Evolutionary conservation across 352 stramenopile genomes (phyloP).

Genomic region (Plasmopara viticola): DNA sequence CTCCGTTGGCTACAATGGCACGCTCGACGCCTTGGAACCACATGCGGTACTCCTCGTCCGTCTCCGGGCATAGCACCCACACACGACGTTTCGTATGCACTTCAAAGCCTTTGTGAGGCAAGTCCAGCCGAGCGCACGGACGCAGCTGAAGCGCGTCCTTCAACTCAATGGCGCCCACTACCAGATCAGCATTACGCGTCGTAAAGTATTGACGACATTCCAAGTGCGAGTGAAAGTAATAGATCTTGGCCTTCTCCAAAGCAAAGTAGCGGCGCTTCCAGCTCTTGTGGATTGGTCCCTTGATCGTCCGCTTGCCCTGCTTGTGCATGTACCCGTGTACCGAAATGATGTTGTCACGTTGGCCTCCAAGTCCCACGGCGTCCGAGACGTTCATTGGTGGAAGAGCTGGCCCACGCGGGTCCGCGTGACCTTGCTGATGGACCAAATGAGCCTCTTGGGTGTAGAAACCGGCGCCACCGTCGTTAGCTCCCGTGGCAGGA

Average conservation of each 20-base stretch:
- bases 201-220: conserved; percentile 86
- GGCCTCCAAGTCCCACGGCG: conserved; percentile 41
- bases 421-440: conserved; percentile 52
- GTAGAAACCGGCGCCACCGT: conserved; percentile 40
- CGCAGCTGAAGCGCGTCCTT: conserved; percentile 83
- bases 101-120: conserved; percentile 79
- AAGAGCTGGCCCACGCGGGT: conserved; percentile 54
- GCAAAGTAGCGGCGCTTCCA: conserved; percentile 86
- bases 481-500: conserved; percentile 41
- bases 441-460: conserved; percentile 44
- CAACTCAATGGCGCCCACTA: conserved; percentile 74
- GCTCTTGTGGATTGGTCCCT: conserved; percentile 81
- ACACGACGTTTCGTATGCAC: conserved; percentile 81
- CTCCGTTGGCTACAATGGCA: conserved; percentile 63
- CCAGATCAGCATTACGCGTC: conserved; percentile 72
- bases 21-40: conserved; percentile 82
- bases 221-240: conserved; percentile 83
- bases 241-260: conserved; percentile 84
- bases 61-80: conserved; percentile 82
- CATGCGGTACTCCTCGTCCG: conserved; percentile 81
- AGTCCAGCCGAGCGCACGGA: conserved; percentile 67
- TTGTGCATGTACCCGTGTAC: conserved; percentile 88
- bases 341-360: conserved; percentile 82
- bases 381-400: conserved; percentile 71
- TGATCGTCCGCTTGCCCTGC: conserved; percentile 83